Conservation (phyloP, 805 yeast genomes). For the Debaryomyces tyrocola region DNA sequence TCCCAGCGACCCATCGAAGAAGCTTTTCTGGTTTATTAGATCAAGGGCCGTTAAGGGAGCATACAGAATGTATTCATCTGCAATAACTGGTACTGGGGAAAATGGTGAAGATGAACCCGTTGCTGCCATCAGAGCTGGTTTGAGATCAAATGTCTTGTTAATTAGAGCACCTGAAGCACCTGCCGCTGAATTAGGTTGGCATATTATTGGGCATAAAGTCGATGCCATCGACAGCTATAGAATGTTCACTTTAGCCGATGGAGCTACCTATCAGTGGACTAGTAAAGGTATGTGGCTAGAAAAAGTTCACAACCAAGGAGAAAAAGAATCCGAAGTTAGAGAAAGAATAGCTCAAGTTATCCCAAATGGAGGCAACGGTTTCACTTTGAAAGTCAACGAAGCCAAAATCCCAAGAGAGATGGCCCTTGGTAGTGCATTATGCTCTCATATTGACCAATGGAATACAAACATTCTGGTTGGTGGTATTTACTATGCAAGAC, state of each 20-base stretch:
- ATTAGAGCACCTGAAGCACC: constrained; percentile 51
- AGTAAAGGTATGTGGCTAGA: constrained; percentile 58
- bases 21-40: constrained; percentile 54
- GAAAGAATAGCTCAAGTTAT: constrained; percentile 61
- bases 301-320: constrained; percentile 57
- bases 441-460: constrained; percentile 68
- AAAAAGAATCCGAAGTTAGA: constrained; percentile 62
- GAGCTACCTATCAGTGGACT: constrained; percentile 66
- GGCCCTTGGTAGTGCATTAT: constrained; percentile 59
- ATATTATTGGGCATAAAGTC: constrained; percentile 55
- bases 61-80: constrained; percentile 53
- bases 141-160: constrained; percentile 57
- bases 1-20: constrained; percentile 41
- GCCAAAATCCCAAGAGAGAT: constrained; percentile 55
- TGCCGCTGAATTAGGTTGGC: constrained; percentile 63
- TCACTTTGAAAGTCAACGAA: constrained; percentile 55
- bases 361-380: constrained; percentile 55
- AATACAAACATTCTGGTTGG: constrained; percentile 60
- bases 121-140: constrained; percentile 60
- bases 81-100: constrained; percentile 41
- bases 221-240: constrained; percentile 64
- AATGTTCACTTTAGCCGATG: constrained; percentile 60
- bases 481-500: constrained; percentile 61
- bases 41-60: constrained; percentile 71
- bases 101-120: constrained; percentile 56